Base-by-base conservation (phyloP, 2,329 filamentous ascomycete genomes). In the Penicillium sp. region DNA sequence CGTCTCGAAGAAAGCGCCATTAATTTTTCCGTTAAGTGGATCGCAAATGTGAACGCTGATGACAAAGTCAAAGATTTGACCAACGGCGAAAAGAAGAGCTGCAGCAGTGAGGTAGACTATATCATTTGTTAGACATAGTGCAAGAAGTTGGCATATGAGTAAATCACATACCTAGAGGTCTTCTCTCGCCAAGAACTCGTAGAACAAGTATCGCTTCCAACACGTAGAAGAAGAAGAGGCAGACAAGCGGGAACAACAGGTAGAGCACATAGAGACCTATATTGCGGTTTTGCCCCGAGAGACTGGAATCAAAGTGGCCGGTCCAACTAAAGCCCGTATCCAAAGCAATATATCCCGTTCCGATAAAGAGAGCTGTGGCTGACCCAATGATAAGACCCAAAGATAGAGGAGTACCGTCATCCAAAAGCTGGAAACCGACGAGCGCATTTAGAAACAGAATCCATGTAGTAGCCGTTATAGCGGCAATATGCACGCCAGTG, bases 1-100 rank as follows among this genome's bases (percentile, higher is more conserved):
- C 0, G 92, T 96, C 73, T 97, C 84, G 72, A 99, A 99, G 0
- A 99, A 76, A 5, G 93, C 85, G 50, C 94, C 94, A 69, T 99
- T 93, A 68, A 99, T 95, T 72, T 89, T 91, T 63, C 91, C 91
- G 43, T 79, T 69, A 0, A 91, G 90, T 46, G 90, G 90, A 21
- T 86, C 81, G 79, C 94, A 99, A 60, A 99, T 91, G 71, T 96
- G 88, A 14, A 87, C 83, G 79, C 92, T 97, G 74, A 96, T 82
- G 57, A 92, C 89, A 71, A 96, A 99, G 77, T 96, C 90, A 82
- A 99, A 99, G 62, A 99, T 83, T 70, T 99, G 94, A 18, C 91
- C 93, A 57, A 96, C 83, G 24, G 90, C 91, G 70, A 99, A 99
- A 16, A 96, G 80, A 2, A 97, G 65, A 2, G 81, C 86, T 0